Conservation (phyloP, 495 filamentous ascomycete genomes). For the Hypoxylon lienhwacheense region DNA sequence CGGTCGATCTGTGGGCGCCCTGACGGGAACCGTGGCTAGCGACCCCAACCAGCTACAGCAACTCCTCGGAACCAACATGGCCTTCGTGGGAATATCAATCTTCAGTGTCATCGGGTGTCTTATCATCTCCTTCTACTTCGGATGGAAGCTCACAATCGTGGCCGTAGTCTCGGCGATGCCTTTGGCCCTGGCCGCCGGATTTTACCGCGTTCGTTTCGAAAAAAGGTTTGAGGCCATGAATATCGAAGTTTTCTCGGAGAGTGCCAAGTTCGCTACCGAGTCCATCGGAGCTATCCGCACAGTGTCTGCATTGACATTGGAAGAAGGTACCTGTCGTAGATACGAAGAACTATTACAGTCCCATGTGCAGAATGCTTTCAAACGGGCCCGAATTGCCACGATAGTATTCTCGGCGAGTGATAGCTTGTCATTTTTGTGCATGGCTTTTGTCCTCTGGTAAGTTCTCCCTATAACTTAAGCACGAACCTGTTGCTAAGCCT, state of each 20-base stretch:
- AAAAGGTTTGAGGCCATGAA: conserved; percentile 56
- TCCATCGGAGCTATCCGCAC: conserved; percentile 59
- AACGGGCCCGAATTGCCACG: conserved; percentile 54
- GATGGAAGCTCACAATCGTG: conserved; percentile 60
- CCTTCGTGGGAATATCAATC: conserved; percentile 53
- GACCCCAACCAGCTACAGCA: conserved; percentile 66
- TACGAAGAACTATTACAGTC: conserved; percentile 54
- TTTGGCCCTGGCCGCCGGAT: conserved; percentile 52
- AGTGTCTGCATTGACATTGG: conserved; percentile 58
- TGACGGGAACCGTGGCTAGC: conserved; percentile 56
- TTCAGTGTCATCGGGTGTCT: conserved; percentile 53
- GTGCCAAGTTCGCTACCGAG: conserved; percentile 60
- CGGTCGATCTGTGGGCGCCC: conserved; percentile 51
- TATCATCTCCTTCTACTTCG: conserved; percentile 56
- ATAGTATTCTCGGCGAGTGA: conserved; percentile 55
- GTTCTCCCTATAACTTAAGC: conserved; percentile 10
- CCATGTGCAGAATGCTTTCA: conserved; percentile 55
- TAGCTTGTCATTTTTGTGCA: conserved; percentile 55
- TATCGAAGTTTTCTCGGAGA: conserved; percentile 56
- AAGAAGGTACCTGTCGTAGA: conserved; percentile 52
- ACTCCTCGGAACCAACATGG: conserved; percentile 59
- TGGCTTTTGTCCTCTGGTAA: conserved; percentile 63
- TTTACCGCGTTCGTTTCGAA: conserved; percentile 56
- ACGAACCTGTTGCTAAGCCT: neutral
- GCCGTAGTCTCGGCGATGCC: conserved; percentile 54